Evolutionary conservation across 331 rosid genomes (phyloP), one percentile per base, ranked within the genome.

Genomic region (Pyrus hybrid): DNA sequence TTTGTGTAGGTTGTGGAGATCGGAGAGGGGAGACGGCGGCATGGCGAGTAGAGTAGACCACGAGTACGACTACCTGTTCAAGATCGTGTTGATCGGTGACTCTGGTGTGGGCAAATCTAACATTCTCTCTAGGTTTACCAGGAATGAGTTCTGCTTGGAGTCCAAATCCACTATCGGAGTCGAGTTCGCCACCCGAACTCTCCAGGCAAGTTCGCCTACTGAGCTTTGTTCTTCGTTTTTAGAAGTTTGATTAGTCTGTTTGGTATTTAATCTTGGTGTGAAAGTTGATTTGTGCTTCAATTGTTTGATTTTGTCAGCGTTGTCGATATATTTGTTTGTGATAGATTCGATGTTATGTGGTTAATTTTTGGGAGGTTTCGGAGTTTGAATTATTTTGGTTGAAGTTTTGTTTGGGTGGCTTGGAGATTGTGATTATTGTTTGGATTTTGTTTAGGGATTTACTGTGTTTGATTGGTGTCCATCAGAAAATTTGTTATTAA

Each of bases 101-200:
- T 94, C 99, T n/a, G 99, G 99, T 18, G 99, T 94, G 2, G 99
- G 99, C 3, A 95, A 95, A 84, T 94, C 99, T 56, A 94, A 94
- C 86, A 94, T 94, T 80, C 97, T 94, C 49, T 94, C 99, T n/a
- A 87, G 99, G 88, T 94, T 88, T 75, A 94, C 99, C 14, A 87
- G 99, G 68, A 92, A 92, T 21, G 99, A 94, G 86, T 94, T 94
- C 61, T 94, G 99, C 79, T 85, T 94, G 91, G 97, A 94, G 76
- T 94, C 97, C 66, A 94, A 92, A 86, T 94, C 99, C 68, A 94
- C 99, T 20, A 94, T 92, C 70, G 99, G 99, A 28, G 99, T 92
- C 70, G 99, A 94, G 81, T 92, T 94, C 80, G 97, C 99, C n/a
- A 94, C 97, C 77, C 91, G 92, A 22, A 94, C 99, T 63, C 99